Evolutionary conservation across 1,284 basidiomycete genomes (phyloP).

Genomic region (Cutaneotrichosporon dermatis): DNA sequence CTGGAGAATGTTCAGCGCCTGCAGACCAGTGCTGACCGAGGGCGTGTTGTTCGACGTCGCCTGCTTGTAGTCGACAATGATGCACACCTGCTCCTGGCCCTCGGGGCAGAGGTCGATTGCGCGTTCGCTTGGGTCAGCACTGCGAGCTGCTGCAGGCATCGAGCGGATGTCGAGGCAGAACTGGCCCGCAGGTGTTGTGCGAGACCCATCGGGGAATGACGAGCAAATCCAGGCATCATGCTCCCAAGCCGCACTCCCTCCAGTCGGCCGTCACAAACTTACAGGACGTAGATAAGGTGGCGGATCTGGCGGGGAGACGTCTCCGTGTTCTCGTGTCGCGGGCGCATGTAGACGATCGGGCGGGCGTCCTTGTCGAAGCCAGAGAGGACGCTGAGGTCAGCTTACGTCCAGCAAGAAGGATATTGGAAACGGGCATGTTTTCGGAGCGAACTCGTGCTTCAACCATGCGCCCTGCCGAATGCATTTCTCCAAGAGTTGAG

Average conservation of each 20-base stretch:
- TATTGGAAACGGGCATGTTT: too few species aligned
- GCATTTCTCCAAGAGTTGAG: too few species aligned
- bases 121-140: slow-evolving; percentile 58
- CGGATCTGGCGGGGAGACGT: slow-evolving; percentile 68
- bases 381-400: slow-evolving; percentile 59
- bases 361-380: slow-evolving; percentile 78
- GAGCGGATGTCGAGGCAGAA: too few species aligned
- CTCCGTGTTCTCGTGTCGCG: slow-evolving; percentile 74
- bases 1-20: slow-evolving; percentile 78
- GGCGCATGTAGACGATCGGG: slow-evolving; percentile 77
- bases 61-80: slow-evolving; percentile 77
- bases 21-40: slow-evolving; percentile 68
- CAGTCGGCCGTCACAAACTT: slow-evolving; percentile 39
- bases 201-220: too few species aligned
- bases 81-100: slow-evolving; percentile 71
- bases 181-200: too few species aligned
- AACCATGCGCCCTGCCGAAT: too few species aligned
- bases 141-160: neutral
- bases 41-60: slow-evolving; percentile 75
- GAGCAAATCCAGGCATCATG: too few species aligned
- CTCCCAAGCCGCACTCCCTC: neutral
- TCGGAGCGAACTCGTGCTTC: too few species aligned
- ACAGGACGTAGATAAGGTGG: slow-evolving; percentile 78
- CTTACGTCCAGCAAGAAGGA: neutral
- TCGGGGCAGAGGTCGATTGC: slow-evolving; percentile 80